Percentiles rank a stretch among this genome's conserved stretches.
These are phyloP conservation scores for Murraya paniculata DNA, from an alignment of 345 rosid species.

Conservation along the genomic window DNA sequence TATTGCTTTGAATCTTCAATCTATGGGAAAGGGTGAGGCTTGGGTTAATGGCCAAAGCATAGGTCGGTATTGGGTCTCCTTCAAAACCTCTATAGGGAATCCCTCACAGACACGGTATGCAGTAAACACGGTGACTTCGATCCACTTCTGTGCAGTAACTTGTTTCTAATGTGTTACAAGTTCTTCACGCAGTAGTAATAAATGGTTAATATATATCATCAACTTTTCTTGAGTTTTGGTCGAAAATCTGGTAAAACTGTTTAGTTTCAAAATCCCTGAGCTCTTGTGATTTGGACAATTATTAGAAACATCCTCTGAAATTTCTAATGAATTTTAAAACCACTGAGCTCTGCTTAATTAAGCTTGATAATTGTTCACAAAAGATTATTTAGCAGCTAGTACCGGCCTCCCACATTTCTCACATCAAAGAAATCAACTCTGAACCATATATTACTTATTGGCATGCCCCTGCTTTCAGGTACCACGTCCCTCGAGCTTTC, in stretches of 20 bases:
- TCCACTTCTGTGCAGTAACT: neutral
- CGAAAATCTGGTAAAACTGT: neutral
- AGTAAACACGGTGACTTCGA: neutral
- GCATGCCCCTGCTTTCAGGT: constrained; percentile 26
- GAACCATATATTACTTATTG: neutral
- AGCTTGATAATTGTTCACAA: neutral
- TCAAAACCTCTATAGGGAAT: constrained; percentile 33
- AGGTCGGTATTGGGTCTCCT: constrained; percentile 63
- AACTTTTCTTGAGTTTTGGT: neutral
- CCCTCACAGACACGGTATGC: constrained; percentile 60
- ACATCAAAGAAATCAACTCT: neutral
- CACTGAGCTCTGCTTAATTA: neutral
- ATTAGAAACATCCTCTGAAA: neutral
- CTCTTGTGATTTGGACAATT: neutral
- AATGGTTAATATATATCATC: neutral
- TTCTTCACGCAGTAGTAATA: neutral
- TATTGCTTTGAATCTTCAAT: constrained; percentile 45
- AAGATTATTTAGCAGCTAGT: neutral
- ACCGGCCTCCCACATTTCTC: neutral
- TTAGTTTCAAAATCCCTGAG: neutral
- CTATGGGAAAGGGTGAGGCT: constrained; percentile 73
- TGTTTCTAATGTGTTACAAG: neutral
- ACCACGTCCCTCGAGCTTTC: constrained; percentile 50
- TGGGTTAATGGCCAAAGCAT: constrained; percentile 67
- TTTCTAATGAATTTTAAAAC: neutral